Base-by-base conservation (phyloP, 1,139 yeast species). In the Suhomyces coccinellae region DNA sequence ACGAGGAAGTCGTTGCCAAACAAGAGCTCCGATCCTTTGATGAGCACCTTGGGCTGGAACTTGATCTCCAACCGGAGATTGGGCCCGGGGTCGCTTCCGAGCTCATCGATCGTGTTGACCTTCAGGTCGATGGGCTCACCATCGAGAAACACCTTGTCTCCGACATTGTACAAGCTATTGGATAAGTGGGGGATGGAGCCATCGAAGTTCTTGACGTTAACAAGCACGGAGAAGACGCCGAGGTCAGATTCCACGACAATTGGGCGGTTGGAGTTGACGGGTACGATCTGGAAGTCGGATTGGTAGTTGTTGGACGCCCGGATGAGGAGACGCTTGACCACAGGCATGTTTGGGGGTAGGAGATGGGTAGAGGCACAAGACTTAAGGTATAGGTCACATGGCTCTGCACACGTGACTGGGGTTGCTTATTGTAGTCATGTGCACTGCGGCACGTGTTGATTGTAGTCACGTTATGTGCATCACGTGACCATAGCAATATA, bases 1-100 rank as follows among this genome's bases (percentile, higher is more conserved):
- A 71, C 63, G 17, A 74, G 79, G 59, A 83, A 83, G 57, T 85
- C 91, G 56, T 85, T 85, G 1, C 91, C 91, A 66, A 82, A 85
- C 12, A 80, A 53, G 42, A 85, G 63, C 13, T 75, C 74, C 38
- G 76, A 69, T 1, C 87, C 88, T 29, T 58, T 56, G 15, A 82
- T 70, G 29, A 71, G 67, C 14, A 50, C 47, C n/a, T 65, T 66
- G 6, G 81, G 80, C 12, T 58, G 63, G 48, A 73, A 73, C 33
- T 63, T 66, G 16, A 75, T 61, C 29, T 65, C 60, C 29, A 74
- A 56, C 22, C 73, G 56, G 28, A 74, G 56, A 46, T 71, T 73
- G 20, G 73, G 69, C 11, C 45, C 43, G 8, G 43, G 47, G 33
- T 35, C 28, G 33, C 44, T 50, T 24, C 26, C 40, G 37, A 47